Base-by-base conservation (phyloP, 2,329 filamentous ascomycete genomes). In the Aspergillus puulaauensis region DNA sequence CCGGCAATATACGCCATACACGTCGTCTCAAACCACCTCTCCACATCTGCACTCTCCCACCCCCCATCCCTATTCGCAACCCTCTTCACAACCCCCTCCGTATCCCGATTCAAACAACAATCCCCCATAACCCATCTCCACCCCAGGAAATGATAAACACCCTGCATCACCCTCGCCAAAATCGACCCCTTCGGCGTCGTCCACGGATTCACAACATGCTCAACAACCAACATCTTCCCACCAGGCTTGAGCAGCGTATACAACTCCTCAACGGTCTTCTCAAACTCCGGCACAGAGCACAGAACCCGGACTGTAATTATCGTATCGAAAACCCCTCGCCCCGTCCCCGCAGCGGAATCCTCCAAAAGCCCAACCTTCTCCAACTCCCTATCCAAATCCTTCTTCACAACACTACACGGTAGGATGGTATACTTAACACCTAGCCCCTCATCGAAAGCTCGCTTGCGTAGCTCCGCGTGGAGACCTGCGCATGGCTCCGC, bases 141-240 rank as follows among this genome's bases (percentile, higher is more conserved):
- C 4, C 81, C 79, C 3, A 80, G 46, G 3, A 73, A 33, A 31
- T 71, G 73, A 67, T 77, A 83, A 12, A 80, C 59, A 11, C 72
- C 61, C 69, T 86, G 83, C 64, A 79, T 64, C 15, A 75, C 11
- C 19, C 79, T 68, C n/a, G 75, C 80, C 12, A 78, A 6, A 11
- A 79, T 12, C 37, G 75, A 79, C 6, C 80, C 82, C 62, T 74
- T 76, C 44, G 72, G 71, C n/a, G 70, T 75, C 51, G 69, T 66
- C 78, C 80, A 83, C 1, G 79, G 77, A 63, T 83, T 84, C 23
- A 72, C 76, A 12, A 84, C 79, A 71, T 86, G 83, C 68, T 86
- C 83, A 52, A 77, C 80, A 24, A 85, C 72, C 17, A 86, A 70
- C 71, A 86, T 68, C 54, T 81, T 71, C 0, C 83, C 83, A 2